A percentile compares a stretch with the other conserved stretches of the same genome.
Conservation (phyloP, 495 filamentous ascomycete genomes). For the Neurospora tetrasperma region DNA sequence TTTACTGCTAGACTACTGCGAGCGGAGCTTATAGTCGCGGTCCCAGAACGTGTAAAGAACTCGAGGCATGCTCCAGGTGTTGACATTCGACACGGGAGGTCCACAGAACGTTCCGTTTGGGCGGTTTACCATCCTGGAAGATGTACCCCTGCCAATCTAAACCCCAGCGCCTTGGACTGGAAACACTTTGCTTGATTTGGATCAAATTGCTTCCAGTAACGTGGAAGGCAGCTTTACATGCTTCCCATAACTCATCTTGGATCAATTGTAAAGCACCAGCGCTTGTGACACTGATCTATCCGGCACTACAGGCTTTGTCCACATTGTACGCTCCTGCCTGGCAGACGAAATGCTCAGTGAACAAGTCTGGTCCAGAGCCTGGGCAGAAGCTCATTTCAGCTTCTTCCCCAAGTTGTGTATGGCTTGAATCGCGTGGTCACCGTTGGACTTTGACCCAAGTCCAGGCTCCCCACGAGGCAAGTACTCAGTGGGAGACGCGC, state of each 20-base stretch:
- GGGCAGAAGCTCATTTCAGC: background rate
- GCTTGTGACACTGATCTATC: background rate
- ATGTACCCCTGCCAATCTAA: conserved; percentile 9
- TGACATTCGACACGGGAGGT: conserved; percentile 1
- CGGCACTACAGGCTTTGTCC: background rate
- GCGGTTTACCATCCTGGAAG: conserved; percentile 1
- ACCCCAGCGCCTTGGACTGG: conserved; percentile 8
- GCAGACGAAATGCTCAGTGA: background rate
- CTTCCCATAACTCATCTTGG: background rate
- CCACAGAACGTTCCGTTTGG: background rate
- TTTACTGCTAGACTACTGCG: background rate
- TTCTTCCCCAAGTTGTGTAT: background rate
- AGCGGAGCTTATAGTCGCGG: background rate
- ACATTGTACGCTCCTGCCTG: background rate
- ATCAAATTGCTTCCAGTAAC: conserved; percentile 13
- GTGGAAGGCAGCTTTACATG: conserved; percentile 6
- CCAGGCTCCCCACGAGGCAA: background rate
- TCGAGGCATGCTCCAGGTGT: background rate
- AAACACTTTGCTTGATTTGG: conserved; percentile 15
- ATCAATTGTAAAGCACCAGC: background rate
- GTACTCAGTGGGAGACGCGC: background rate
- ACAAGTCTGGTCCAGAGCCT: background rate
- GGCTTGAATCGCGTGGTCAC: background rate
- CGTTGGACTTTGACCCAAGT: background rate
- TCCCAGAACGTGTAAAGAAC: conserved; percentile 2